These are phyloP conservation scores for Pleurotus citrinopileatus DNA, from an alignment of 768 basidiomycete genomes.

Conservation along the genomic window DNA sequence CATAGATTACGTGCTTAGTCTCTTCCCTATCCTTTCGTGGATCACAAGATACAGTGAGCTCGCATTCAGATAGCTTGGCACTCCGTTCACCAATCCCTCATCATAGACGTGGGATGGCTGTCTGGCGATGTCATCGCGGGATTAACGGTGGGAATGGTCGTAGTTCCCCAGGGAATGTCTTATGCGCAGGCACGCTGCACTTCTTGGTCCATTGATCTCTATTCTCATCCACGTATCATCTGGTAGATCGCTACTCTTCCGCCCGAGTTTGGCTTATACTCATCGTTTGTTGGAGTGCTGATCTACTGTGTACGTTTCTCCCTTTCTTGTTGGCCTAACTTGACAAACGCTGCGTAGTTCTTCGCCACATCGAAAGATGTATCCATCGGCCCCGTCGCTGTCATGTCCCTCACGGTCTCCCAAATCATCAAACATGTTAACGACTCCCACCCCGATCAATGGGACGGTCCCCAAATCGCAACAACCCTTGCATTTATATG, in stretches of 20 bases:
- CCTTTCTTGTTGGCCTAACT: neutral
- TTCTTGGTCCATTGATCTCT: neutral
- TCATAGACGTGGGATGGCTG: slow-evolving; percentile 71
- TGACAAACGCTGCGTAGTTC: slow-evolving; percentile 44
- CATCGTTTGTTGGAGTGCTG: slow-evolving; percentile 85
- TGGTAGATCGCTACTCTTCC: slow-evolving; percentile 80
- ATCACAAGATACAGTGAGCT: slow-evolving; percentile 82
- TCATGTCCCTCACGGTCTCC: slow-evolving; percentile 90
- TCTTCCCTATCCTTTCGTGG: slow-evolving; percentile 89
- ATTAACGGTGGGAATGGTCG: slow-evolving; percentile 90
- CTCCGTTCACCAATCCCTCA: neutral
- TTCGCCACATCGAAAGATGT: slow-evolving; percentile 99
- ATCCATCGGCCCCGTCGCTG: slow-evolving; percentile 98
- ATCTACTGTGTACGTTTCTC: slow-evolving; percentile 70
- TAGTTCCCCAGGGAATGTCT: slow-evolving; percentile 94
- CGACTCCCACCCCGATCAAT: slow-evolving; percentile 49
- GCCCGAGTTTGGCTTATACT: slow-evolving; percentile 89
- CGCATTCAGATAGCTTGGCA: neutral
- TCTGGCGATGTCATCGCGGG: slow-evolving; percentile 87
- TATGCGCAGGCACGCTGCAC: slow-evolving; percentile 61
- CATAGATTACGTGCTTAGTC: slow-evolving; percentile 57
- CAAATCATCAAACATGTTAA: slow-evolving; percentile 75
- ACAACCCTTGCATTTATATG: slow-evolving; percentile 81
- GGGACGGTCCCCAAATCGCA: slow-evolving; percentile 73
- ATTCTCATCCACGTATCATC: neutral